Base-by-base conservation (phyloP, 2,329 filamentous ascomycete species). In the Penicillium paneum region DNA sequence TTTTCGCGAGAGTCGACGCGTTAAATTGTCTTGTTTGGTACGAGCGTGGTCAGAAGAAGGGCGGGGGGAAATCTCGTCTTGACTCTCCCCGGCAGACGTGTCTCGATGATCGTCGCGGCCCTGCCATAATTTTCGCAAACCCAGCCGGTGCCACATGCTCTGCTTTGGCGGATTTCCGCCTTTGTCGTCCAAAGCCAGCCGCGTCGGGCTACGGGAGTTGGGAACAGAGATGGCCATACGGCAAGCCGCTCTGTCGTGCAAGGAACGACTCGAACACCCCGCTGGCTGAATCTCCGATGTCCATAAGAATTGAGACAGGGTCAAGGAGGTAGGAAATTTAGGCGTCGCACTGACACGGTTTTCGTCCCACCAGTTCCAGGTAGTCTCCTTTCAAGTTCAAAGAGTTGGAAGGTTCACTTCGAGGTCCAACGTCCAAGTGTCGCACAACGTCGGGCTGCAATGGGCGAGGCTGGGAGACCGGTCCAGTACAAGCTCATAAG, bases 61-160 rank as follows among this genome's bases (percentile, higher is more conserved):
- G 39, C 61, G 61, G 55, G 55, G 51, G 34, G 49, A 52, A 40
- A 35, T 51, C 32, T 55, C 52, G 32, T 55, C 52, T 45, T 56
- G 57, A 39, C 54, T 59, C 47, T 65, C 58, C 58, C 66, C 67
- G 50, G 32, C 21, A 42, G 64, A 61, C 49, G 66, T 59, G 55
- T 70, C 66, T 63, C 64, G 70, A 57, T 72, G 70, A 58, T 73
- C 70, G 49, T 76, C 74, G 51, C 71, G 73, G 52, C 69, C 72
- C 64, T 75, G 69, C 74, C 47, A 49, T 49, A 71, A 76, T 70
- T 68, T 66, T 62, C 71, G 69, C 45, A 76, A 64, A 31, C 70
- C 71, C 48, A 78, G 63, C 57, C 74, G 71, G 65, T 77, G 75
- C 74, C 74, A 77, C 71, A 78, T 76, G 61, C 75, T 76, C 66